A percentile compares a stretch with the other conserved stretches of the same genome.
These are phyloP conservation scores for Trametes cingulata DNA, from an alignment of 768 basidiomycete species.

Conservation along the genomic window DNA sequence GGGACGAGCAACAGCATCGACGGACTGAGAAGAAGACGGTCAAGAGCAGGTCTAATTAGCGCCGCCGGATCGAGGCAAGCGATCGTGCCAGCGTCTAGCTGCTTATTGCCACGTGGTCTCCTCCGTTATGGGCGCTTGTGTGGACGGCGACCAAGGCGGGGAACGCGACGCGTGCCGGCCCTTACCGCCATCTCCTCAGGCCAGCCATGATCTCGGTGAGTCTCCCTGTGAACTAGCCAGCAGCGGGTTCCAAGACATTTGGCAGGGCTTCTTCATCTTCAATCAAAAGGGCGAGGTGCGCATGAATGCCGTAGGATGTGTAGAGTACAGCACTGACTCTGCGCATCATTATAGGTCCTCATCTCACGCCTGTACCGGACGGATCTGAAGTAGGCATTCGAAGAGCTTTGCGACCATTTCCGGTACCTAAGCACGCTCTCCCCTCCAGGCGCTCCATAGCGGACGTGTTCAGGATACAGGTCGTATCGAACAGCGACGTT, in stretches of 20 bases:
- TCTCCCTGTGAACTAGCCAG: too few relatives aligned
- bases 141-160: not conserved
- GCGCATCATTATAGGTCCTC: slow-evolving; percentile 61
- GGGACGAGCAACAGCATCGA: too few relatives aligned
- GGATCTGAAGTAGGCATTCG: slow-evolving; percentile 79
- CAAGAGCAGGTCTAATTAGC: too few relatives aligned
- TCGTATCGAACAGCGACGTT: slow-evolving; percentile 96
- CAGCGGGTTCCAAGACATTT: not conserved
- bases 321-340: not conserved
- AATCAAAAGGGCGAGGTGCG: slow-evolving; percentile 98
- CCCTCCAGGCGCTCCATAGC: slow-evolving; percentile 84
- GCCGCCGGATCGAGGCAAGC: too few relatives aligned
- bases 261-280: slow-evolving; percentile 96
- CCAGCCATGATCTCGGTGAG: slow-evolving; percentile 50
- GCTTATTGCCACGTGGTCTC: slow-evolving; percentile 4
- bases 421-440: not conserved
- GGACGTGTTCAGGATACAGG: slow-evolving; percentile 98
- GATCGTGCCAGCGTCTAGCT: not conserved
- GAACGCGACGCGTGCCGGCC: slow-evolving; percentile 4
- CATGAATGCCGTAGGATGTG: not conserved
- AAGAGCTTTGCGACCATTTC: not conserved
- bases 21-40: too few relatives aligned
- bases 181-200: slow-evolving; percentile 6
- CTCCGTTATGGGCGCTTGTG: not conserved
- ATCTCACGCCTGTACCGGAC: slow-evolving; percentile 95